Percentiles rank a stretch among this genome's conserved stretches.
phyloP scores from a whole-genome alignment of 1,139 yeast species.

The Suhomyces taliae region DNA sequence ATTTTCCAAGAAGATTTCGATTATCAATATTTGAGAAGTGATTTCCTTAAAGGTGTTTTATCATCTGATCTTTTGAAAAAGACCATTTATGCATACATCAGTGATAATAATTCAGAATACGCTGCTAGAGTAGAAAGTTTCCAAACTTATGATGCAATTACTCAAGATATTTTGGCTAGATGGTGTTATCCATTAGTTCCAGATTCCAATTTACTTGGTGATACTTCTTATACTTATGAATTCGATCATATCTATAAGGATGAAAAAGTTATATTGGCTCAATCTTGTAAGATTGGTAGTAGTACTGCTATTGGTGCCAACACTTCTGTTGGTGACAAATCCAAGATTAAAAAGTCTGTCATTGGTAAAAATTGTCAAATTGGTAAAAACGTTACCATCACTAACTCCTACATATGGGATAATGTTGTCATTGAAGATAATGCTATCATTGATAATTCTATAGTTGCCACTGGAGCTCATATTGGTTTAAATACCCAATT shows the following conservation, averaged over 20 bases:
- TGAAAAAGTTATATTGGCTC: slow-evolving; percentile 80
- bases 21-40: slow-evolving; percentile 80
- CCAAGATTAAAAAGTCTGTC: slow-evolving; percentile 61
- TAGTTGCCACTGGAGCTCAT: slow-evolving; percentile 64
- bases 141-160: slow-evolving; percentile 87
- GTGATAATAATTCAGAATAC: slow-evolving; percentile 62
- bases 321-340: slow-evolving; percentile 62
- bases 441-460: slow-evolving; percentile 55
- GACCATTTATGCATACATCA: slow-evolving; percentile 83
- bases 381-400: slow-evolving; percentile 71
- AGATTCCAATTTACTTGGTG: slow-evolving; percentile 72
- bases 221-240: slow-evolving; percentile 75
- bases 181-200: slow-evolving; percentile 93
- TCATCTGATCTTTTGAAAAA: slow-evolving; percentile 89
- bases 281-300: slow-evolving; percentile 79
- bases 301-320: slow-evolving; percentile 77
- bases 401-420: slow-evolving; percentile 86
- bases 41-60: slow-evolving; percentile 87
- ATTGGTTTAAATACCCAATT: slow-evolving; percentile 54
- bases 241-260: slow-evolving; percentile 86
- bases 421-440: slow-evolving; percentile 70
- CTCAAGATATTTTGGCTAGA: slow-evolving; percentile 88
- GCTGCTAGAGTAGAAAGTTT: slow-evolving; percentile 94
- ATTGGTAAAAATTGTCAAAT: slow-evolving; percentile 85
- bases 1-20: slow-evolving; percentile 95